phyloP scores from a whole-genome alignment of 345 rosid genomes.

The Arabis alpina region DNA sequence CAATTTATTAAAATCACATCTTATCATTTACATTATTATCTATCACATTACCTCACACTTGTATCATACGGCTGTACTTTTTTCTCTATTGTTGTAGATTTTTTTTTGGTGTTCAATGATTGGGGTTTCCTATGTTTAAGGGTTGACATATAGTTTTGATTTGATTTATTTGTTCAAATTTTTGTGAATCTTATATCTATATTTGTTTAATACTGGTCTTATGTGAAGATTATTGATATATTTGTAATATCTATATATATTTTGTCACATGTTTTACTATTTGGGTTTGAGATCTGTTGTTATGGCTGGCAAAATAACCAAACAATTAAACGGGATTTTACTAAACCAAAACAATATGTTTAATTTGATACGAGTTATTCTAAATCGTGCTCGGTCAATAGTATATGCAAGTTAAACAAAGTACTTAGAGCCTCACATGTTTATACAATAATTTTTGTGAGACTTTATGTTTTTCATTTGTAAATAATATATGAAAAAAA shows the following conservation, averaged over 20 bases:
- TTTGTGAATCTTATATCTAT: constrained; percentile 22
- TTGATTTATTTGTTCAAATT: neutral
- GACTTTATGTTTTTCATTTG: too few relatives aligned
- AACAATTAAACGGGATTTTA: constrained; percentile 15
- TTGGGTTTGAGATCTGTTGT: neutral
- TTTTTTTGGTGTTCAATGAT: constrained; percentile 30
- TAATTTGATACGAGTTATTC: neutral
- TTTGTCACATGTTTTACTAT: constrained; percentile 25
- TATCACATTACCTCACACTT: constrained; percentile 29
- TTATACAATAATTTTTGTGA: too few relatives aligned
- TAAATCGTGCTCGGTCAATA: too few relatives aligned
- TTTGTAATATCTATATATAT: too few relatives aligned
- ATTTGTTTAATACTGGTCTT: neutral
- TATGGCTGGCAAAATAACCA: constrained; percentile 10
- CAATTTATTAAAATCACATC: constrained; percentile 27
- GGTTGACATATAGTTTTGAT: constrained; percentile 8
- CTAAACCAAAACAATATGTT: constrained; percentile 15
- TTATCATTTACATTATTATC: constrained; percentile 16
- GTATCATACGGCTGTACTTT: constrained; percentile 41
- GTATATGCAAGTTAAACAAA: too few relatives aligned
- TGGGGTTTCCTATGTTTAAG: constrained; percentile 37
- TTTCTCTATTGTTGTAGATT: constrained; percentile 1
- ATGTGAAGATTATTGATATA: constrained; percentile 6
- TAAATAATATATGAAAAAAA: too few relatives aligned
- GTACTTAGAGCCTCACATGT: too few relatives aligned